Conservation (phyloP, 2,329 filamentous ascomycete species). For the Fusarium cyanostomum region DNA sequence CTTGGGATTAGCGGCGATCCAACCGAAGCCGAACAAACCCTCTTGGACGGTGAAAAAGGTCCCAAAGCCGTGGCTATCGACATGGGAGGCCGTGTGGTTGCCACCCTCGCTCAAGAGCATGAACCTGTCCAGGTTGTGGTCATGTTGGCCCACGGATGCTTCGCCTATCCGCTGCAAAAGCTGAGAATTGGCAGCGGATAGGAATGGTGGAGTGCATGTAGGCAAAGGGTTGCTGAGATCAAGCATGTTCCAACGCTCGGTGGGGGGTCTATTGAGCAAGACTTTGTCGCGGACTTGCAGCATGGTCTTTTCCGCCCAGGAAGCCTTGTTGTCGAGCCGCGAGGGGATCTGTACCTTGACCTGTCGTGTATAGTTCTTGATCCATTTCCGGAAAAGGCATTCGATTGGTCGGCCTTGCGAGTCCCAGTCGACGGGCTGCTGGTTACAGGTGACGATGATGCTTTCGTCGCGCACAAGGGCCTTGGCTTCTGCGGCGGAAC, state of each 20-base stretch:
- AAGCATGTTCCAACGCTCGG: background rate
- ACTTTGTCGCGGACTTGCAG: background rate
- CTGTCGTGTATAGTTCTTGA: background rate
- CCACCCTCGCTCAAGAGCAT: background rate
- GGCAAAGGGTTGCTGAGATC: background rate
- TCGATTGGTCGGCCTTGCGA: background rate
- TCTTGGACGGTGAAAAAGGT: background rate
- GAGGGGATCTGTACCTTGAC: too few species aligned
- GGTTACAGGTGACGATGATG: background rate
- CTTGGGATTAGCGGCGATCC: background rate
- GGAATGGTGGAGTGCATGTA: background rate
- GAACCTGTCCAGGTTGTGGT: background rate
- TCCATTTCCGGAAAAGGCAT: background rate
- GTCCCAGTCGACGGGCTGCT: background rate
- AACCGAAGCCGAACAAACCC: background rate
- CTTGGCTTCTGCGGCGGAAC: background rate
- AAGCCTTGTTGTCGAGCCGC: too few species aligned
- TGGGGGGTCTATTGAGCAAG: background rate
- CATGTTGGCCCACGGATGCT: too few species aligned
- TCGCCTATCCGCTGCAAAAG: background rate
- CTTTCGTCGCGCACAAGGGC: background rate
- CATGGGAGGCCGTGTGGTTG: background rate
- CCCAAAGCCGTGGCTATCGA: conserved; percentile 2
- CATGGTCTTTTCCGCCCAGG: background rate
- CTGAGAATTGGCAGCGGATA: background rate